phyloP scores from a whole-genome alignment of 768 basidiomycete species.

The Suillus cothurnatus region DNA sequence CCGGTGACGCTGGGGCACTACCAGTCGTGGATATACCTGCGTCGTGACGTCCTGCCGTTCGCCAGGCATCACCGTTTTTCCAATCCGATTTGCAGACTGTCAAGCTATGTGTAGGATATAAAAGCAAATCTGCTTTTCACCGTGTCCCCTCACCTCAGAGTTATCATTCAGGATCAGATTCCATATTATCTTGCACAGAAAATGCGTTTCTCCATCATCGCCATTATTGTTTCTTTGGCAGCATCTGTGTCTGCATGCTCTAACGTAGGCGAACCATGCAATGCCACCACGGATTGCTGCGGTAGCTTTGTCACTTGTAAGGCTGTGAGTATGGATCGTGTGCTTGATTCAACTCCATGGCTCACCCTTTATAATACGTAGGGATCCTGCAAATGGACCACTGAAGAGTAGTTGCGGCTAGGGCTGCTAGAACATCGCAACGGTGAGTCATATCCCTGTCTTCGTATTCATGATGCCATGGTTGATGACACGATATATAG shows the following conservation, averaged over 20 bases:
- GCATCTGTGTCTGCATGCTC: not conserved
- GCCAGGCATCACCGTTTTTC: not conserved
- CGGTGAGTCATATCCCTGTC: not conserved
- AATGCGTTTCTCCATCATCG: not conserved
- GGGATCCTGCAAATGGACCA: not conserved
- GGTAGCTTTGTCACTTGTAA: not conserved
- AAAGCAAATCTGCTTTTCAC: not conserved
- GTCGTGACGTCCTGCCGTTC: not conserved
- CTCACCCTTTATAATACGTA: not conserved
- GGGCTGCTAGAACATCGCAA: not conserved
- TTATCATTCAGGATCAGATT: not conserved
- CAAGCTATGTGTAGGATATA: not conserved
- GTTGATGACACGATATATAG: not conserved
- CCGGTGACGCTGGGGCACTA: too few species aligned
- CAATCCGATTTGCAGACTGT: not conserved
- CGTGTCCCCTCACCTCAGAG: not conserved
- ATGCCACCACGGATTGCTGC: not conserved
- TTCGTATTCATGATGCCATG: not conserved
- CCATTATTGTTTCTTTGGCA: not conserved
- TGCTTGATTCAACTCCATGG: not conserved
- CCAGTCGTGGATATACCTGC: too few species aligned
- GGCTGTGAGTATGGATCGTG: not conserved
- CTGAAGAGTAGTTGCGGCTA: not conserved
- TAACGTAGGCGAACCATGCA: accelerated
- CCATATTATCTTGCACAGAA: not conserved